These are phyloP conservation scores for Linnemannia schmuckeri DNA, from an alignment of 192 early-diverging fungal genomes.

Conservation along the genomic window DNA sequence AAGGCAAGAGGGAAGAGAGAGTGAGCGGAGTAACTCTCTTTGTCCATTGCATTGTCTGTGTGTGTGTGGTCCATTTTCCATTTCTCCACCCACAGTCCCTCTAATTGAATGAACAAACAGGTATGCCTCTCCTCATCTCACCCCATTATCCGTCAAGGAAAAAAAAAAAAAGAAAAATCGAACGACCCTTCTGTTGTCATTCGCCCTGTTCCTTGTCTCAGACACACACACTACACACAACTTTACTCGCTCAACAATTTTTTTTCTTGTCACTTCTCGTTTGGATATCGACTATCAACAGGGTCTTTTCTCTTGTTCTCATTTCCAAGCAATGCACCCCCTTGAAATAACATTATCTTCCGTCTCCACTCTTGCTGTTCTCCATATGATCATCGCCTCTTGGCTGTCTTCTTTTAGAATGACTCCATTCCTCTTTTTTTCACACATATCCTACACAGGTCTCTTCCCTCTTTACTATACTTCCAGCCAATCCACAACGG, in stretches of 20 bases:
- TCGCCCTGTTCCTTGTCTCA: conserved; percentile 1
- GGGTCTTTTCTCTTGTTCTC: neutral
- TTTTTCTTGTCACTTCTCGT: too few relatives aligned
- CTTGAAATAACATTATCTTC: neutral
- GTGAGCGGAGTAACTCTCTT: conserved; percentile 3
- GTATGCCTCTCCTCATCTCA: neutral
- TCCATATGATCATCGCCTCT: neutral
- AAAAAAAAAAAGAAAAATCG: neutral
- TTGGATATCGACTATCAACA: too few relatives aligned
- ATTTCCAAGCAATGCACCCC: neutral
- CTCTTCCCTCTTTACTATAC: neutral
- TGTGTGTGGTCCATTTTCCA: neutral
- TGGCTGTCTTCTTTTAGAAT: neutral
- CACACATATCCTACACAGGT: neutral
- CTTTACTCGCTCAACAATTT: too few relatives aligned
- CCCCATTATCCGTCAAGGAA: neutral
- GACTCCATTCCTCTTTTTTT: neutral
- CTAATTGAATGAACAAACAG: neutral
- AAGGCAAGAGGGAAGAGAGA: neutral
- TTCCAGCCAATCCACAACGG: neutral
- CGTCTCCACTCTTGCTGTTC: too few relatives aligned
- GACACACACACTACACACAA: neutral
- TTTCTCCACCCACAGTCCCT: neutral
- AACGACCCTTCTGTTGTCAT: neutral
- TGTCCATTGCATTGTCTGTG: neutral